Percentiles rank a stretch among this genome's conserved stretches.
Evolutionary conservation across 495 filamentous ascomycete genomes (phyloP).

Genomic region (Cudoniella acicularis): DNA sequence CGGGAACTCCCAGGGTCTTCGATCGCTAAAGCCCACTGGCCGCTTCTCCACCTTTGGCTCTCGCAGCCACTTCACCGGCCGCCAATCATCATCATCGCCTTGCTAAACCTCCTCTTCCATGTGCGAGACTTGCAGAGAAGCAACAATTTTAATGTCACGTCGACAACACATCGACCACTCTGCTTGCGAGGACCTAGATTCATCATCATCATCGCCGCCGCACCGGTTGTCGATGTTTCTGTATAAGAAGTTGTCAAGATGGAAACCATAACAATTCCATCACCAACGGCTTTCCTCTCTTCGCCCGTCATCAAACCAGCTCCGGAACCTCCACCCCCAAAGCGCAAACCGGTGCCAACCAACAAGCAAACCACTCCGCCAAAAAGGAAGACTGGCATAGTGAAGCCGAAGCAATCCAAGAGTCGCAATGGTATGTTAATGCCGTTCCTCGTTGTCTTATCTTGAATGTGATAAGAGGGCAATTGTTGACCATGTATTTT

Average conservation of each 20-base stretch:
- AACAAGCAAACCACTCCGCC: slow-evolving; percentile 18
- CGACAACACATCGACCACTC: slow-evolving; percentile 7
- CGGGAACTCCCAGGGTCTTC: background rate
- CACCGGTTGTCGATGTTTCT: slow-evolving; percentile 15
- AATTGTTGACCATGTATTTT: slow-evolving; percentile 7
- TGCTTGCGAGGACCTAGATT: background rate
- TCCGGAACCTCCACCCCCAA: slow-evolving; percentile 31
- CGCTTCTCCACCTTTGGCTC: background rate
- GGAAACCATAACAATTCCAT: slow-evolving; percentile 62
- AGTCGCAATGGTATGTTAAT: slow-evolving; percentile 68
- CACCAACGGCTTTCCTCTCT: slow-evolving; percentile 57
- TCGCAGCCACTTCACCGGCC: background rate
- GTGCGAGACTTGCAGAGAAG: background rate
- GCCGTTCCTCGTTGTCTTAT: slow-evolving; percentile 15
- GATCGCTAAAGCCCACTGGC: background rate
- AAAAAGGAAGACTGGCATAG: slow-evolving; percentile 32
- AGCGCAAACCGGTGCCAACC: slow-evolving; percentile 20
- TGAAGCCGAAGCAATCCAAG: slow-evolving; percentile 75
- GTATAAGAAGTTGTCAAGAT: slow-evolving; percentile 30
- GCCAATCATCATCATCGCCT: background rate
- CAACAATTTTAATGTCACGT: slow-evolving; percentile 6
- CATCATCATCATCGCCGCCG: background rate
- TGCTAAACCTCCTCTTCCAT: background rate
- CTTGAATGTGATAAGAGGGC: slow-evolving; percentile 5
- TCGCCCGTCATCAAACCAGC: slow-evolving; percentile 34